Base-by-base conservation (phyloP, 2,329 filamentous ascomycete species). In the Calonectria pteridis region DNA sequence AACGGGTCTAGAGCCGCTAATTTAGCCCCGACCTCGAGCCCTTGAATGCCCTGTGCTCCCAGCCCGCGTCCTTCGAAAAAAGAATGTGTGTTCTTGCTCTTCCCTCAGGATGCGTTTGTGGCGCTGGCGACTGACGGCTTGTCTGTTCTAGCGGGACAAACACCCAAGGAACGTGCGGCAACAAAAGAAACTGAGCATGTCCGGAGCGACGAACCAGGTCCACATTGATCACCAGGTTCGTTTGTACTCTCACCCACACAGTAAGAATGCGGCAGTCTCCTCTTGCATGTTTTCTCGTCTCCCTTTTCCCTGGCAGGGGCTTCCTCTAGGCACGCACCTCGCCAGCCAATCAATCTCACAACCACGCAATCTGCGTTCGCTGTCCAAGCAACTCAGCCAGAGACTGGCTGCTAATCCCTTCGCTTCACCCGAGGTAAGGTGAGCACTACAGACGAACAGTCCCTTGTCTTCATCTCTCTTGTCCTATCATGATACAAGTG, bases 1-100 rank as follows among this genome's bases (percentile, higher is more conserved):
- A 67, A 69, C 50, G 53, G 40, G 50, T n/a, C 50, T 51, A 53
- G 50, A 66, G 50, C 59, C 58, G 37, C 71, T 73, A 69, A 50
- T 66, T 66, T 73, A 73, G 71, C 71, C 66, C 66, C 71, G 31
- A n/a, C 50, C 59, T 62, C 66, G 50, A 69, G 71, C 66, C 71
- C 58, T 26, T 4, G 16, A 16, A 62, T 73, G 71, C 31, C 51
- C 71, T 69, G 71, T 73, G 71, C 71, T 62, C 18, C 31, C 20
- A 33, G 53, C 63, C 62, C 43, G 40, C 28, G 71, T 43, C 49
- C 59, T 59, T 66, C 59, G 64, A 64, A 51, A 55, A 59, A 46
- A 59, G 59, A 72, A 69, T 50, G 49, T 51, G 58, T 18, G 31
- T 62, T 59, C 26, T 67, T 28, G 29, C 59, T 43, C 33, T 62